Evolutionary conservation across 1,284 basidiomycete genomes (phyloP), one percentile per base, ranked within the genome.

Genomic region (Anthracocystis walkeri): DNA sequence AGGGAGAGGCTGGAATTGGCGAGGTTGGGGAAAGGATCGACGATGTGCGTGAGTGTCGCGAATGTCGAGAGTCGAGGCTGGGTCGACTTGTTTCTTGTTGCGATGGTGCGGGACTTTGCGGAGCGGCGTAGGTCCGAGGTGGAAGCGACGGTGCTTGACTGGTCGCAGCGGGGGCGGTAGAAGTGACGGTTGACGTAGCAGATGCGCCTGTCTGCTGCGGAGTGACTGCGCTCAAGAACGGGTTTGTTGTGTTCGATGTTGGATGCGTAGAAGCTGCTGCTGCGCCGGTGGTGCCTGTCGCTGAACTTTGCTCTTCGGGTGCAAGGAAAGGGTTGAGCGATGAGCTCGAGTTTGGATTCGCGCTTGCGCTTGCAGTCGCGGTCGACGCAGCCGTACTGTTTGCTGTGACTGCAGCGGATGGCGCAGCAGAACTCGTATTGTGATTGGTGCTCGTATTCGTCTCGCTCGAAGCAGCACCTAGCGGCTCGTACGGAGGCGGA

Each of bases 401-500:
- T 25, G 53, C 20, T 3, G 56, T 10, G 35, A 44, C 8, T n/a
- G 50, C 31, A 3, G 23, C 44, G 7, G 52, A 18, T 14, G 55
- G 3, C 1, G 53, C 18, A 7, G 58, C 23, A 23, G 51, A 29
- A 7, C 29, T 25, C 3, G 40, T 18, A 20, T 45, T 16, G 5
- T n/a, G 27, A 20, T 21, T 52, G 10, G 53, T 46, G 27, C 49
- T 41, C 16, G 58, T 21, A 20, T 14, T 52, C 12, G 56, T 29
- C n/a, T 21, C 14, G 41, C 38, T 25, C 21, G 23, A 23, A 16
- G 54, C 20, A 14, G 23, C 20, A 0, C 25, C 48, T 10, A 65
- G 27, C 21, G 60, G 58, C 20, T 75, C 73, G 58, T 75, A 75
- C 23, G 73, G 68, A 41, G 73, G 73, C 46, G 73, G 73, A 25